Conservation (phyloP, 2,329 filamentous ascomycete species). For the Akanthomyces muscarius region DNA sequence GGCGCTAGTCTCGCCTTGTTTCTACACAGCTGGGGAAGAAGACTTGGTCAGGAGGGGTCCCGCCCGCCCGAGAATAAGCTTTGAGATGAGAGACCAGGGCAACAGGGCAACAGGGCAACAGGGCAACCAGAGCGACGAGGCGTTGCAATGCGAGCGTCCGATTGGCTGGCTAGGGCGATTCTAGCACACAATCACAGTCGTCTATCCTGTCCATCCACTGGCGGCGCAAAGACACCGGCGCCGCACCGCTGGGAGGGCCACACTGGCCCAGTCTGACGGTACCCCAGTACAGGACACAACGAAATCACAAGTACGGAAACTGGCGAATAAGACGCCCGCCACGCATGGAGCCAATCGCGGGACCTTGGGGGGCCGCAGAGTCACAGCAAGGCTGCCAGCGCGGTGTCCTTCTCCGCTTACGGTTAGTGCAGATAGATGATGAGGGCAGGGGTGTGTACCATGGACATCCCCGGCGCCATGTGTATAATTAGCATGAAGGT, state of each 20-base stretch:
- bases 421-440: background rate
- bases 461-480: conserved; percentile 11
- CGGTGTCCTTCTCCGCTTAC: conserved; percentile 10
- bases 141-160: background rate
- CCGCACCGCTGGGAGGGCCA: background rate
- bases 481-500: conserved; percentile 13
- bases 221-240: background rate
- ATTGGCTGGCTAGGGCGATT: background rate
- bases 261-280: background rate
- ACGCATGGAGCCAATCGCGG: background rate
- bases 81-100: background rate
- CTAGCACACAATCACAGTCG: background rate
- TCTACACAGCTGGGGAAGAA: conserved; percentile 7
- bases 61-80: conserved; percentile 1
- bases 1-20: conserved; percentile 14
- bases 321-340: background rate
- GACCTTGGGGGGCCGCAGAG: background rate
- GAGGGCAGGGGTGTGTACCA: background rate
- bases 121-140: background rate
- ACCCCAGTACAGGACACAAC: background rate
- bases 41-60: background rate
- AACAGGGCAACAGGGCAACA: background rate
- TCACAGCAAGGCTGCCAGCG: conserved; percentile 11
- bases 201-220: conserved; percentile 12
- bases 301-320: background rate